Evolutionary conservation across 2,329 filamentous ascomycete genomes (phyloP).

Genomic region (Xylaria sp.): DNA sequence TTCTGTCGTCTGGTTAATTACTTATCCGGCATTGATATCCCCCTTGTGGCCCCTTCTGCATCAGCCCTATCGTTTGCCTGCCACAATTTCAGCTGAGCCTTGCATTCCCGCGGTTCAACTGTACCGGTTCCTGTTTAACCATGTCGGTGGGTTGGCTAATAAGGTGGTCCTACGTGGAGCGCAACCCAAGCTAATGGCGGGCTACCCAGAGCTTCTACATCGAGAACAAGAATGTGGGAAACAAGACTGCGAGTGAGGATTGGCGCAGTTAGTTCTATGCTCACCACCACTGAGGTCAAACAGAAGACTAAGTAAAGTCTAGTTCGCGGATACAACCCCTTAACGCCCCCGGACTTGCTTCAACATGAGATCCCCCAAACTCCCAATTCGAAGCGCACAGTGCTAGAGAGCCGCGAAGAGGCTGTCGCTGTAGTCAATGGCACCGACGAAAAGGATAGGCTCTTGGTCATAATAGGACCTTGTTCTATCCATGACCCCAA

Average conservation of each 20-base stretch:
- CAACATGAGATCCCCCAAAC: constrained; percentile 87
- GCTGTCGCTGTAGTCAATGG: constrained; percentile 76
- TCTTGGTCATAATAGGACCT: constrained; percentile 85
- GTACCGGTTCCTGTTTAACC: constrained; percentile 30
- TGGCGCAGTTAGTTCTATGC: constrained; percentile 75
- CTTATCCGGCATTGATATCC: constrained; percentile 17
- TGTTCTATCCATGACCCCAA: constrained; percentile 97
- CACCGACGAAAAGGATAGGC: constrained; percentile 68
- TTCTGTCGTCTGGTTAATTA: constrained; percentile 31
- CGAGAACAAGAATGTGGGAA: constrained; percentile 81
- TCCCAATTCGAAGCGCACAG: constrained; percentile 67
- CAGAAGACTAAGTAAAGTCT: constrained; percentile 28
- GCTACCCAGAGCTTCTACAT: constrained; percentile 74
- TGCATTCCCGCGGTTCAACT: constrained; percentile 15
- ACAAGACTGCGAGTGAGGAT: constrained; percentile 78
- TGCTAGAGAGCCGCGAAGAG: constrained; percentile 71
- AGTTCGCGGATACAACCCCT: constrained; percentile 91
- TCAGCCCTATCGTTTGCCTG: constrained; percentile 6
- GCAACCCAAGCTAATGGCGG: constrained; percentile 36
- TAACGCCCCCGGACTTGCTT: constrained; percentile 92
- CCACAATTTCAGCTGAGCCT: constrained; percentile 8
- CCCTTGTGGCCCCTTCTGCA: not conserved
- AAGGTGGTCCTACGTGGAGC: constrained; percentile 6
- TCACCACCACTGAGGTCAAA: not conserved
- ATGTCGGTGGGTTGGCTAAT: constrained; percentile 45